These are phyloP conservation scores for Didymella segeticola DNA, from an alignment of 2,329 filamentous ascomycete genomes.

Conservation along the genomic window DNA sequence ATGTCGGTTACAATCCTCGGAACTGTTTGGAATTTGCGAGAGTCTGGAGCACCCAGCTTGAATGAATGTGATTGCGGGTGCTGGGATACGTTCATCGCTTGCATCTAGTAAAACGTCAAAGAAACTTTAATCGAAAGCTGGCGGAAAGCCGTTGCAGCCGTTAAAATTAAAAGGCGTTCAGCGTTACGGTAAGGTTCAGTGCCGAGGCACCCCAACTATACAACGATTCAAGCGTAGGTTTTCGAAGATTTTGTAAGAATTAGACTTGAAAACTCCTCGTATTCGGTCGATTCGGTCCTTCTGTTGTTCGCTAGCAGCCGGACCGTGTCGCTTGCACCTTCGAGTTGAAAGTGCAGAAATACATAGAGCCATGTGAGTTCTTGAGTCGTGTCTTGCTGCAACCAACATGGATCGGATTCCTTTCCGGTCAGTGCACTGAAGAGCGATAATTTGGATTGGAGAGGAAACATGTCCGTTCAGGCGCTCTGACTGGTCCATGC, in stretches of 20 bases:
- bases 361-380: constrained; percentile 16
- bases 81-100: constrained; percentile 26
- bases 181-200: constrained; percentile 7
- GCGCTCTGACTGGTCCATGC: constrained; percentile 15
- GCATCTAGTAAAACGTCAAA: constrained; percentile 28
- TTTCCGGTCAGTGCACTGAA: constrained; percentile 4
- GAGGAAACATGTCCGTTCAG: constrained; percentile 17
- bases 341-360: constrained; percentile 15
- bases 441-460: constrained; percentile 8
- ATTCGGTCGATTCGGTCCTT: constrained; percentile 23
- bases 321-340: constrained; percentile 25
- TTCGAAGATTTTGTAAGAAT: constrained; percentile 1
- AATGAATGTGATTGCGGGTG: neutral
- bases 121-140: constrained; percentile 18
- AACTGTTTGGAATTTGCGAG: neutral
- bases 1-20: neutral
- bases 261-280: constrained; percentile 9
- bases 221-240: neutral
- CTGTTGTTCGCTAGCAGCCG: constrained; percentile 26
- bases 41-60: constrained; percentile 8
- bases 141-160: constrained; percentile 14
- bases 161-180: constrained; percentile 28
- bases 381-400: constrained; percentile 23
- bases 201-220: constrained; percentile 14
- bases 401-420: constrained; percentile 15